These are phyloP conservation scores for Bothriochloa decipiens DNA, from an alignment of 176 grass and related monocot species.

Conservation along the genomic window DNA sequence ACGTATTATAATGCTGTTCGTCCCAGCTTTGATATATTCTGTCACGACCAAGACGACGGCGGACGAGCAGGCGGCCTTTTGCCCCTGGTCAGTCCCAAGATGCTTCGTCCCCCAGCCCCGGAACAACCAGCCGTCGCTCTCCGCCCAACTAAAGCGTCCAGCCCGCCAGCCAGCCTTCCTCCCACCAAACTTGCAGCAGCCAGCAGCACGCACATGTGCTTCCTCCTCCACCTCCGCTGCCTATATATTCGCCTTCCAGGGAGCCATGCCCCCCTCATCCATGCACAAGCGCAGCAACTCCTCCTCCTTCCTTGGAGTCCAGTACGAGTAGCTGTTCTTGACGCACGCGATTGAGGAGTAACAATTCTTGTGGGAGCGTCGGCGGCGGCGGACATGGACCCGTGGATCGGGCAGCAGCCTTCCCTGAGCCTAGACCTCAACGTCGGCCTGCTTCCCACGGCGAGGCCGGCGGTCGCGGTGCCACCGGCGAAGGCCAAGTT, in stretches of 20 bases:
- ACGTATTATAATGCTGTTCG: no score
- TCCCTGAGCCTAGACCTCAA: conserved; percentile 67
- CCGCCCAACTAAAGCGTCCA: background rate
- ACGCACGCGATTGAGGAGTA: background rate
- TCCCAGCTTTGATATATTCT: conserved; percentile 19
- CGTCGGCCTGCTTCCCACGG: conserved; percentile 42
- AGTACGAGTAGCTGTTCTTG: background rate
- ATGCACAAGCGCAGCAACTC: conserved; percentile 4
- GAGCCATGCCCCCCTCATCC: background rate
- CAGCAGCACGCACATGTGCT: background rate
- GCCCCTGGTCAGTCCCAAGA: background rate
- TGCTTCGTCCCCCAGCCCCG: background rate
- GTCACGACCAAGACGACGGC: conserved; percentile 36
- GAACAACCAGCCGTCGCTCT: background rate
- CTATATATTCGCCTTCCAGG: conserved; percentile 29
- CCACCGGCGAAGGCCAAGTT: conserved; percentile 5
- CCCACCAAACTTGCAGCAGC: conserved; percentile 30
- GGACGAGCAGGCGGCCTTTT: background rate
- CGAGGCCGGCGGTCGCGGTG: background rate
- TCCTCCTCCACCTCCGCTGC: background rate
- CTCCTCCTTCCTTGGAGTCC: no score
- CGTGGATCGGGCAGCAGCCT: conserved; percentile 57
- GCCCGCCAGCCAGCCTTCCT: no score
- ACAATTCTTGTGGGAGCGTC: background rate
- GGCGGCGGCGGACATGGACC: conserved; percentile 40